These are phyloP conservation scores for Sugiyamaella pinicola DNA, from an alignment of 1,139 yeast genomes.

Conservation along the genomic window DNA sequence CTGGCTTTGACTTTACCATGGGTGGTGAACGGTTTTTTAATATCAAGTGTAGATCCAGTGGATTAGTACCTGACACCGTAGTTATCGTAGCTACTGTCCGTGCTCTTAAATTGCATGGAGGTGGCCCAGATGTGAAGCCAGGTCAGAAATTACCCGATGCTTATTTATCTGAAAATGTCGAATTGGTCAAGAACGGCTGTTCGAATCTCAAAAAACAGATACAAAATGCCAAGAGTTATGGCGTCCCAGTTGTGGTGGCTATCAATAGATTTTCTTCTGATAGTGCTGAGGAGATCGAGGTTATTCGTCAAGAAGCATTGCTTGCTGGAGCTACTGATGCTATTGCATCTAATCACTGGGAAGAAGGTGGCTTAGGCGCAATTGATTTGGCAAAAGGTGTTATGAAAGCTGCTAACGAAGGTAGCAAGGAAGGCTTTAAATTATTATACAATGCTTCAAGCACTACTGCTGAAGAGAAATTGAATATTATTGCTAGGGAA, in stretches of 20 bases:
- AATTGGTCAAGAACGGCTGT: constrained; percentile 80
- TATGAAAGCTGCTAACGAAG: constrained; percentile 59
- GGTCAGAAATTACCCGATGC: constrained; percentile 89
- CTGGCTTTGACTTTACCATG: constrained; percentile 99
- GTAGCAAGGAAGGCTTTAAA: constrained; percentile 57
- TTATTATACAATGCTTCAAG: constrained; percentile 73
- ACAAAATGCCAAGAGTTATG: constrained; percentile 79
- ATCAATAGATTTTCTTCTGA: constrained; percentile 91
- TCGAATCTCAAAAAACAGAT: constrained; percentile 92
- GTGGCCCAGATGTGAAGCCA: constrained; percentile 97
- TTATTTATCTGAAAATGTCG: constrained; percentile 84
- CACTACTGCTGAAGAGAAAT: constrained; percentile 77
- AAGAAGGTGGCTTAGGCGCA: constrained; percentile 96
- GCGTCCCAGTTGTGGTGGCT: constrained; percentile 94
- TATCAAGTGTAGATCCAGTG: constrained; percentile 93
- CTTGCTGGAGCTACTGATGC: constrained; percentile 97
- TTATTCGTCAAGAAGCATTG: constrained; percentile 79
- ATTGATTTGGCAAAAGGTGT: constrained; percentile 85
- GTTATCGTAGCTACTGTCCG: constrained; percentile 97
- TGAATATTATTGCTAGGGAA: constrained; percentile 76
- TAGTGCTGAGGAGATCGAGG: constrained; percentile 77
- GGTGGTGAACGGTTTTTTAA: constrained; percentile 98
- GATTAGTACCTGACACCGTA: constrained; percentile 86
- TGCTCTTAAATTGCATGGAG: constrained; percentile 97
- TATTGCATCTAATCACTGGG: constrained; percentile 96